phyloP scores from a whole-genome alignment of 1,284 basidiomycete species.

The Anthracocystis panici-leucophaei region DNA sequence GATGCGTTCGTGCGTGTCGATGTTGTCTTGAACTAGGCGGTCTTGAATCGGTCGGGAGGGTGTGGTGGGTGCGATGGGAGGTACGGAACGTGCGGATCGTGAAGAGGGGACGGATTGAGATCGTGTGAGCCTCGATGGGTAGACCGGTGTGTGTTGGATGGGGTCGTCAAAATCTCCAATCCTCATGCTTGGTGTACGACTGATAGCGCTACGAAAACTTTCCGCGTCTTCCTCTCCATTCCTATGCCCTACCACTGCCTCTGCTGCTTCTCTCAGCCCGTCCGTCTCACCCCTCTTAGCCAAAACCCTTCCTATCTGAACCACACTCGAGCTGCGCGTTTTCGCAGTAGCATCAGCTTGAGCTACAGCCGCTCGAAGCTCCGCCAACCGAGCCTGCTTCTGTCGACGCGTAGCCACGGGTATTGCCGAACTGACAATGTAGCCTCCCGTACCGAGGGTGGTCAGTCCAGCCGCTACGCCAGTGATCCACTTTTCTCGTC shows the following conservation, averaged over 20 bases:
- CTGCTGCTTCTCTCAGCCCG: not conserved
- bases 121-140: not conserved
- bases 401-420: not conserved
- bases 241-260: not conserved
- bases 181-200: slow-evolving; percentile 5
- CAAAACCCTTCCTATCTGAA: not conserved
- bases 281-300: not conserved
- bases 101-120: not conserved
- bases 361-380: not conserved
- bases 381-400: not conserved
- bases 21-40: not conserved
- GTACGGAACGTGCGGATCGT: not conserved
- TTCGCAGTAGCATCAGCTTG: not conserved
- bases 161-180: slow-evolving; percentile 8
- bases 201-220: slow-evolving; percentile 12
- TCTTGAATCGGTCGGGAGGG: not conserved
- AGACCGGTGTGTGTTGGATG: not conserved
- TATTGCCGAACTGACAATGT: slow-evolving; percentile 9
- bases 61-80: no score
- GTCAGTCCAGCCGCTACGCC: slow-evolving; percentile 7
- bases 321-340: not conserved
- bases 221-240: not conserved
- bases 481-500: slow-evolving; percentile 2
- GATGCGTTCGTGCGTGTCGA: slow-evolving; percentile 5
- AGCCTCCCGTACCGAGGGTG: slow-evolving; percentile 6